phyloP scores from a whole-genome alignment of 2,329 filamentous ascomycete species.

The Pyricularia pennisetigena region DNA sequence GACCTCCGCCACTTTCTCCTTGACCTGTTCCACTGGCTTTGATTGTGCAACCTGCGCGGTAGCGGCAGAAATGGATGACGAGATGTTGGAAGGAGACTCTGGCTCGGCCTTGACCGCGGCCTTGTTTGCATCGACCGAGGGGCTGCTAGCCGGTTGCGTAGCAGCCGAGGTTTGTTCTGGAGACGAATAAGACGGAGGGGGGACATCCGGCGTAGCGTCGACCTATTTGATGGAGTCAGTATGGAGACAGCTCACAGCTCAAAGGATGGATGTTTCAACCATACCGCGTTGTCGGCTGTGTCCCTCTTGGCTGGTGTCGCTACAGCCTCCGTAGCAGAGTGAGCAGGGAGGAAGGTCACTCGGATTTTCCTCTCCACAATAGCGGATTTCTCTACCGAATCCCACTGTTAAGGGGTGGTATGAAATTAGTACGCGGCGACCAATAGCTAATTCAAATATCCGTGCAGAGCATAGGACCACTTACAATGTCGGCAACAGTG shows the following conservation, averaged over 20 bases:
- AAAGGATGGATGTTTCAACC: slow-evolving; percentile 5
- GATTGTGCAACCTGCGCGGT: neutral
- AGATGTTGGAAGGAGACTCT: slow-evolving; percentile 10
- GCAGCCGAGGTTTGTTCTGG: slow-evolving; percentile 9
- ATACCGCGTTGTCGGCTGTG: slow-evolving; percentile 18
- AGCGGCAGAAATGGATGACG: slow-evolving; percentile 12
- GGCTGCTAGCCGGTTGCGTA: slow-evolving; percentile 1
- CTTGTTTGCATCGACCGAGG: slow-evolving; percentile 9
- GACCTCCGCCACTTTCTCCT: slow-evolving; percentile 42
- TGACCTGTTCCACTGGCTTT: slow-evolving; percentile 16
- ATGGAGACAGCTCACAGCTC: neutral
- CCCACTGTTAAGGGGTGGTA: slow-evolving; percentile 50
- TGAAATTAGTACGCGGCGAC: slow-evolving; percentile 6
- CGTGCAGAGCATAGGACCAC: slow-evolving; percentile 19
- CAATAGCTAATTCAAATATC: neutral
- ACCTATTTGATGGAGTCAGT: slow-evolving; percentile 11
- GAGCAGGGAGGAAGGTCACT: slow-evolving; percentile 69
- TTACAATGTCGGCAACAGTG: slow-evolving; percentile 72
- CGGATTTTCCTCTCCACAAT: slow-evolving; percentile 95
- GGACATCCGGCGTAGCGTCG: slow-evolving; percentile 21
- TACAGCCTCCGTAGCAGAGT: slow-evolving; percentile 25
- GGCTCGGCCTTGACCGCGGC: slow-evolving; percentile 6
- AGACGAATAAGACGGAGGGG: slow-evolving; percentile 21
- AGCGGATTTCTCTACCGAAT: slow-evolving; percentile 63
- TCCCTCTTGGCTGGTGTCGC: slow-evolving; percentile 18